Evolutionary conservation across 2,329 filamentous ascomycete species (phyloP).

Genomic region (Immersiporthe knoxdaviesiana): DNA sequence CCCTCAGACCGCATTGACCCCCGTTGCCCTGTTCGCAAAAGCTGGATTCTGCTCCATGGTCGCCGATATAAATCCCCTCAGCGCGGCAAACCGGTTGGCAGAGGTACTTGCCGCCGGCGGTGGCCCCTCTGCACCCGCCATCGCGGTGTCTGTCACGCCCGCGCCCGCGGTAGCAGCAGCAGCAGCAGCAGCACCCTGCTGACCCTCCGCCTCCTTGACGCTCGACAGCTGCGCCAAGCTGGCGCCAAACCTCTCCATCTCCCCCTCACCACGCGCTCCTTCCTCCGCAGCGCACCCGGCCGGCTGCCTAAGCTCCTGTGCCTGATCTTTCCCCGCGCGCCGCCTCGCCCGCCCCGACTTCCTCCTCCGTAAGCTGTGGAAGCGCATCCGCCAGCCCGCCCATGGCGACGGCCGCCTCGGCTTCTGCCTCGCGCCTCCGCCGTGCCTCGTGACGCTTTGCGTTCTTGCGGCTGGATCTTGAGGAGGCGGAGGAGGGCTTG

Average conservation of each 20-base stretch:
- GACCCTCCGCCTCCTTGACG: constrained; percentile 36
- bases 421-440: constrained; percentile 47
- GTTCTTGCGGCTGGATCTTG: constrained; percentile 46
- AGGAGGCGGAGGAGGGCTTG: constrained; percentile 48
- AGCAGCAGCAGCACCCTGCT: constrained; percentile 25
- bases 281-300: constrained; percentile 81
- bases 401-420: constrained; percentile 68
- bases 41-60: constrained; percentile 89
- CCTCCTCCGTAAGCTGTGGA: constrained; percentile 60
- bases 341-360: constrained; percentile 46
- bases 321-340: constrained; percentile 58
- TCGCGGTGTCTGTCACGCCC: constrained; percentile 30
- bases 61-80: constrained; percentile 80
- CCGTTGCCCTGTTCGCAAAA: constrained; percentile 51
- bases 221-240: constrained; percentile 77
- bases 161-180: constrained; percentile 19
- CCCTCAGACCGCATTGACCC: constrained; percentile 1
- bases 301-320: constrained; percentile 75
- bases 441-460: constrained; percentile 46
- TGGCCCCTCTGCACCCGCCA: constrained; percentile 29
- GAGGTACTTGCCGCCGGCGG: constrained; percentile 42
- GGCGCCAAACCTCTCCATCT: constrained; percentile 81
- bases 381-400: constrained; percentile 77
- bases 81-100: constrained; percentile 73
- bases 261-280: constrained; percentile 78